Conservation (phyloP, 768 basidiomycete genomes). For the Trichaptum fuscoviolaceum region DNA sequence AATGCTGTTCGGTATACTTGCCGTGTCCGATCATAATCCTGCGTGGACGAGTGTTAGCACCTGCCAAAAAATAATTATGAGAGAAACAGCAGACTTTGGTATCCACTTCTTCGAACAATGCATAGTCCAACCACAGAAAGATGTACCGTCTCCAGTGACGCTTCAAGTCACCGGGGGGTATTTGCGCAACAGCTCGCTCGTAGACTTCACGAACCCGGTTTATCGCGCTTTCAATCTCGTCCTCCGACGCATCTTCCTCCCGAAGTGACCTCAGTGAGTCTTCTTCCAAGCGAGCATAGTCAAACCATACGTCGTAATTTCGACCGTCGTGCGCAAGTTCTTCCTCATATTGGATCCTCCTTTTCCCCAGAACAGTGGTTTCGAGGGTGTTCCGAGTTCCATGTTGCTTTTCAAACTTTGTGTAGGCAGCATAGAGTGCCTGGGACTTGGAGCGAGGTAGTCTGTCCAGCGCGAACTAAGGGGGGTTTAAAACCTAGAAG, state of each 20-base stretch:
- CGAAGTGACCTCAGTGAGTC: slow-evolving; percentile 71
- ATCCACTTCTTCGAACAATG: slow-evolving; percentile 94
- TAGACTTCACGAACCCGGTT: slow-evolving; percentile 87
- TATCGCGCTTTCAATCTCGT: slow-evolving; percentile 58
- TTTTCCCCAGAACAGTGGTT: slow-evolving; percentile 90
- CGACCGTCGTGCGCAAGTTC: slow-evolving; percentile 86
- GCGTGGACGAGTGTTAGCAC: slow-evolving; percentile 6
- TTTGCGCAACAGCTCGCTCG: slow-evolving; percentile 91
- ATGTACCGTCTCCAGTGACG: slow-evolving; percentile 88
- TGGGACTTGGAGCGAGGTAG: slow-evolving; percentile 91
- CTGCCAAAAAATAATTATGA: not conserved
- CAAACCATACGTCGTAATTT: slow-evolving; percentile 99
- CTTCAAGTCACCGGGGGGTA: slow-evolving; percentile 92
- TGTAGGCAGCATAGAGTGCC: slow-evolving; percentile 84
- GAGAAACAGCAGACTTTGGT: slow-evolving; percentile 56
- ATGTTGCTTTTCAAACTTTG: slow-evolving; percentile 97
- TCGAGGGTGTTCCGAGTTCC: slow-evolving; percentile 86
- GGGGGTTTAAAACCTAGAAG: slow-evolving; percentile 3
- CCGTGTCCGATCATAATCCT: slow-evolving; percentile 83
- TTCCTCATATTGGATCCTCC: slow-evolving; percentile 98
- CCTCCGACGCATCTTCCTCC: slow-evolving; percentile 67
- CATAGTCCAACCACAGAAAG: slow-evolving; percentile 93
- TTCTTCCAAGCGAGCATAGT: slow-evolving; percentile 91
- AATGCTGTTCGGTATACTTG: slow-evolving; percentile 92
- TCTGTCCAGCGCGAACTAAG: slow-evolving; percentile 88